Evolutionary conservation across 1,284 basidiomycete genomes (phyloP).

Genomic region (Anthracocystis panici-leucophaei): DNA sequence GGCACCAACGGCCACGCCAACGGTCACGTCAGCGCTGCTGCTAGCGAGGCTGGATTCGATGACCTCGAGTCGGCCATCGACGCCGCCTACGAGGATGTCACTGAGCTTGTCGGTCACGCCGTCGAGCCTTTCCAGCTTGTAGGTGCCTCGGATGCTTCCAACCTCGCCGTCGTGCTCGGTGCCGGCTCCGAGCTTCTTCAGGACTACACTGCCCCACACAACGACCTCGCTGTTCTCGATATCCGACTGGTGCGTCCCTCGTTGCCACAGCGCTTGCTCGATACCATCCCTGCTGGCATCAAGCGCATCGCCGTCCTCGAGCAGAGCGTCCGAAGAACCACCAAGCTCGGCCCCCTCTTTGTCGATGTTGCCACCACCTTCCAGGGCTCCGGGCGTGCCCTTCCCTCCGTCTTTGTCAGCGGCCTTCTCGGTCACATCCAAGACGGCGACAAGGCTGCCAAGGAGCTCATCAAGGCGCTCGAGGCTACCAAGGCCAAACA

Average conservation of each 20-base stretch:
- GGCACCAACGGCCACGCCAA: constrained; percentile 50
- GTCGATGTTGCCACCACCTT: constrained; percentile 83
- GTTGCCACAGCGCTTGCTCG: constrained; percentile 76
- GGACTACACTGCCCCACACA: constrained; percentile 69
- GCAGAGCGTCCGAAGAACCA: constrained; percentile 79
- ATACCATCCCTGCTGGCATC: constrained; percentile 76
- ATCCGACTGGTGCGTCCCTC: constrained; percentile 83
- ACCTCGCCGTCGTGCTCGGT: constrained; percentile 64
- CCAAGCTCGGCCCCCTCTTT: constrained; percentile 89
- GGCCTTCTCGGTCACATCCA: constrained; percentile 58
- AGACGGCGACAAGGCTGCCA: constrained; percentile 52
- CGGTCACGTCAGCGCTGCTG: constrained; percentile 38
- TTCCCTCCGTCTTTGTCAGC: constrained; percentile 55
- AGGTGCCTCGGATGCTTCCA: constrained; percentile 48
- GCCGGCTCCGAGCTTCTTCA: constrained; percentile 58
- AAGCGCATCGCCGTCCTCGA: constrained; percentile 86
- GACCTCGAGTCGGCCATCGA: constrained; percentile 54
- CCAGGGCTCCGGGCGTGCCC: constrained; percentile 74
- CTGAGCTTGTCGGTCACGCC: constrained; percentile 52
- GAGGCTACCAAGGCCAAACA: constrained; percentile 49
- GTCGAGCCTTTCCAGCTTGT: constrained; percentile 61
- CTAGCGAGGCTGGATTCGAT: constrained; percentile 48
- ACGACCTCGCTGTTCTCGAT: constrained; percentile 76
- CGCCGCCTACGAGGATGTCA: constrained; percentile 57
- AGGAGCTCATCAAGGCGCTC: constrained; percentile 52